A percentile compares a stretch with the other conserved stretches of the same genome.
These are phyloP conservation scores for Fusarium sp. DNA, from an alignment of 2,329 filamentous ascomycete species.

Conservation along the genomic window DNA sequence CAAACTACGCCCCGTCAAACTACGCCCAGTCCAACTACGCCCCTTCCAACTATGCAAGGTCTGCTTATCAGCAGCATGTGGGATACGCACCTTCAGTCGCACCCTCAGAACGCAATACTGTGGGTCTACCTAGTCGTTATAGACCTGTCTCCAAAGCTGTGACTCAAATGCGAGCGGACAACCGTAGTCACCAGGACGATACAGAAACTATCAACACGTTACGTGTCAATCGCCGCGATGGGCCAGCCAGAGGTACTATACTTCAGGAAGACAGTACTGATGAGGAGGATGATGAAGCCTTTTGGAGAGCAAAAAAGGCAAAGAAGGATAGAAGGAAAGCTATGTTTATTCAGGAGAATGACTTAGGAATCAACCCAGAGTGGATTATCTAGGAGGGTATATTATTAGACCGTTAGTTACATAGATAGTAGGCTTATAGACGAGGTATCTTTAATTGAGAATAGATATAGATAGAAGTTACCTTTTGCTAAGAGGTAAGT, in stretches of 20 bases:
- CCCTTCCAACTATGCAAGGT: constrained; percentile 17
- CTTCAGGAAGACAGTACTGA: constrained; percentile 11
- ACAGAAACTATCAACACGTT: not conserved
- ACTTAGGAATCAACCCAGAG: constrained; percentile 10
- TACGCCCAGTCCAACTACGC: constrained; percentile 7
- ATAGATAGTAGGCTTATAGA: not conserved
- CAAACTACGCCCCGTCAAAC: constrained; percentile 4
- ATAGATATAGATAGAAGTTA: not conserved
- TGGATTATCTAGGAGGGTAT: constrained; percentile 3
- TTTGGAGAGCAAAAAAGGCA: constrained; percentile 26
- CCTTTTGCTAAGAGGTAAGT: too few relatives aligned
- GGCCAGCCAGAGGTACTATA: not conserved
- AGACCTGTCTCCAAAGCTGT: constrained; percentile 26
- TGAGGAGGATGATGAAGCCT: constrained; percentile 23
- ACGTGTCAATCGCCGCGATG: not conserved
- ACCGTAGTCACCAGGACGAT: not conserved
- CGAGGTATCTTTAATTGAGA: not conserved
- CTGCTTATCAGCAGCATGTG: constrained; percentile 1
- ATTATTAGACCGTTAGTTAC: not conserved
- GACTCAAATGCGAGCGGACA: not conserved
- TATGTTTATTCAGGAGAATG: constrained; percentile 19
- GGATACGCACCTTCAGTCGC: constrained; percentile 26
- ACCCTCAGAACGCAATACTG: constrained; percentile 32
- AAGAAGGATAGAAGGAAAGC: constrained; percentile 32
- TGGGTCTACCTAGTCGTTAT: constrained; percentile 36